Conservation (phyloP, 2,329 filamentous ascomycete species). For the Apiospora malaysiana region DNA sequence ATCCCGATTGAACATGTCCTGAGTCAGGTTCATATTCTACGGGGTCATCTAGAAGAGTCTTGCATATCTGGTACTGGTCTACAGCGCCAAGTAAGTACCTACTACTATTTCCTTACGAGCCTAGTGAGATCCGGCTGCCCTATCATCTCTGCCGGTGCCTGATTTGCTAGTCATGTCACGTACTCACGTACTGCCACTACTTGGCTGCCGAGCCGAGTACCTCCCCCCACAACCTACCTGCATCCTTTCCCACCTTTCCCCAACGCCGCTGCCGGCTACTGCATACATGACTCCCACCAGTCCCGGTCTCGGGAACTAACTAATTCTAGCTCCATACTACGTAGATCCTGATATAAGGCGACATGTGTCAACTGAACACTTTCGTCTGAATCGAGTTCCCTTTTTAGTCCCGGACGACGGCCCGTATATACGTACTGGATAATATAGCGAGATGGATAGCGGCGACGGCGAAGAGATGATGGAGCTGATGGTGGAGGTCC, state of each 20-base stretch:
- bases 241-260: background rate
- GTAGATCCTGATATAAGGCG: background rate
- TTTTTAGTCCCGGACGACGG: background rate
- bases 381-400: background rate
- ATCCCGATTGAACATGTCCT: too few species aligned
- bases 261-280: background rate
- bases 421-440: background rate
- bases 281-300: background rate
- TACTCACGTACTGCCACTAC: too few species aligned
- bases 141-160: background rate
- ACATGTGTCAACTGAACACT: background rate
- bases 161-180: background rate
- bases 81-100: background rate
- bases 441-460: background rate
- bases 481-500: background rate
- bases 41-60: background rate
- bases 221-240: background rate
- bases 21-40: background rate
- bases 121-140: background rate
- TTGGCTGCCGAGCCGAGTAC: background rate
- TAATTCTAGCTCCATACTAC: background rate
- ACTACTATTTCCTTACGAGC: background rate
- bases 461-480: background rate
- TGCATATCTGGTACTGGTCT: background rate
- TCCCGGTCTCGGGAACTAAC: background rate